These are phyloP conservation scores for Corymbia citriodora DNA, from an alignment of 441 rosid genomes.

Conservation along the genomic window DNA sequence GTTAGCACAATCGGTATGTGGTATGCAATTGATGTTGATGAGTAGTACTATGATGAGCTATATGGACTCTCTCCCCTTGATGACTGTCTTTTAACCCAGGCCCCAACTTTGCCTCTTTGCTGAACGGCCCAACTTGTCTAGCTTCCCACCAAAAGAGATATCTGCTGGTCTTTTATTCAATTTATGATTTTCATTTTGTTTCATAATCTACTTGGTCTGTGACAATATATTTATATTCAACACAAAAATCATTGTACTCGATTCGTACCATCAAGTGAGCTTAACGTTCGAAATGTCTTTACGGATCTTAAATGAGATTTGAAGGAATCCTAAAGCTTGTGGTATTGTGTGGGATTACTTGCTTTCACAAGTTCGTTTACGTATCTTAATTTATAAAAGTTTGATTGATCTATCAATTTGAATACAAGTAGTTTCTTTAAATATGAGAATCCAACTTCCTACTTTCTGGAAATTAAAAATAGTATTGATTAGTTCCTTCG, in stretches of 20 bases:
- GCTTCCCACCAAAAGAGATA: not conserved
- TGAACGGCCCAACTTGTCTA: not conserved
- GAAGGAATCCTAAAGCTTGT: not conserved
- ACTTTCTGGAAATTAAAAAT: not conserved
- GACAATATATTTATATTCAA: not conserved
- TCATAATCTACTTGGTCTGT: not conserved
- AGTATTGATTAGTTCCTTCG: not conserved
- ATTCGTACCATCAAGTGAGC: not conserved
- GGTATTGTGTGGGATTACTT: not conserved
- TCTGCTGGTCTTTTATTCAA: not conserved
- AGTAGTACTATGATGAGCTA: not conserved
- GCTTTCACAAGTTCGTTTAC: not conserved
- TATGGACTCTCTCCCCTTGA: not conserved
- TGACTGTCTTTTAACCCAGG: not conserved
- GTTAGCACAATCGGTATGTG: not conserved
- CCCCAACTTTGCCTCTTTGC: not conserved
- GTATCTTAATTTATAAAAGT: not conserved
- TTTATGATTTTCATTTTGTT: not conserved
- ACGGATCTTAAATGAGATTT: not conserved
- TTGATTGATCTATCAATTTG: not conserved
- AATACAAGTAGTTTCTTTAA: not conserved
- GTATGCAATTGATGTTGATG: not conserved
- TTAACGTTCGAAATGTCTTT: not conserved
- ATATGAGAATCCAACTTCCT: not conserved
- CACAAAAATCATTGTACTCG: not conserved